phyloP scores from a whole-genome alignment of 108 stramenopile genomes.

The Aurantiochytrium sp. region DNA sequence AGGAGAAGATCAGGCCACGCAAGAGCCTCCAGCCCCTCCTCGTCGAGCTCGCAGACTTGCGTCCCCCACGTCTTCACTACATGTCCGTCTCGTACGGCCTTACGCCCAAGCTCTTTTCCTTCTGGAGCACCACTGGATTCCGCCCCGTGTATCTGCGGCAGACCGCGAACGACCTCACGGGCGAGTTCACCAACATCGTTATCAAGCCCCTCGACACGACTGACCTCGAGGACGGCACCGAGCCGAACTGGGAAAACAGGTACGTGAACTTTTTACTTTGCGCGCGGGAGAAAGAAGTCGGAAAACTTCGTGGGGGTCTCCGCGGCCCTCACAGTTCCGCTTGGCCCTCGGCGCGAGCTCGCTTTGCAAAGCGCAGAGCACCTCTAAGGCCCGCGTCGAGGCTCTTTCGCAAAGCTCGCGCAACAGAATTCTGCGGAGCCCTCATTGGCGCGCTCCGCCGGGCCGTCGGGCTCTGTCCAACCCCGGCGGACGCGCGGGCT shows the following conservation, averaged over 20 bases:
- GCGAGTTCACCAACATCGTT: constrained; percentile 91
- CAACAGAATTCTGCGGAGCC: too few species aligned
- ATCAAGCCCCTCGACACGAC: constrained; percentile 62
- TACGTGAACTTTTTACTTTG: background rate
- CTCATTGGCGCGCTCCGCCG: too few species aligned
- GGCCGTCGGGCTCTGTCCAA: too few species aligned
- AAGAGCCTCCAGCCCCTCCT: constrained; percentile 93
- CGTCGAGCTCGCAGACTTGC: constrained; percentile 73
- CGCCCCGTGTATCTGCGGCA: constrained; percentile 88
- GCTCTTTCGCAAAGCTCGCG: too few species aligned
- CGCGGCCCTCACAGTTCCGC: too few species aligned
- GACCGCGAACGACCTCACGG: constrained; percentile 95
- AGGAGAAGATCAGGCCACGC: constrained; percentile 78
- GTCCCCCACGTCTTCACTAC: constrained; percentile 88
- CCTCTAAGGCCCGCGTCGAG: too few species aligned
- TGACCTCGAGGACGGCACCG: constrained; percentile 35
- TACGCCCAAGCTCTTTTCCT: constrained; percentile 78
- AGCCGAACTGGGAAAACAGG: background rate
- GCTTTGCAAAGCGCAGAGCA: too few species aligned
- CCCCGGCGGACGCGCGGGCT: too few species aligned
- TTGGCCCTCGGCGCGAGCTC: too few species aligned
- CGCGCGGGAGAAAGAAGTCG: too few species aligned
- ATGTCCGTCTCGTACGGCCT: constrained; percentile 92
- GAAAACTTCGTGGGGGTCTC: too few species aligned
- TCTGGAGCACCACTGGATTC: constrained; percentile 86